These are phyloP conservation scores for Pontederia paniculata DNA, from an alignment of 176 grass and related monocot genomes.

Conservation along the genomic window DNA sequence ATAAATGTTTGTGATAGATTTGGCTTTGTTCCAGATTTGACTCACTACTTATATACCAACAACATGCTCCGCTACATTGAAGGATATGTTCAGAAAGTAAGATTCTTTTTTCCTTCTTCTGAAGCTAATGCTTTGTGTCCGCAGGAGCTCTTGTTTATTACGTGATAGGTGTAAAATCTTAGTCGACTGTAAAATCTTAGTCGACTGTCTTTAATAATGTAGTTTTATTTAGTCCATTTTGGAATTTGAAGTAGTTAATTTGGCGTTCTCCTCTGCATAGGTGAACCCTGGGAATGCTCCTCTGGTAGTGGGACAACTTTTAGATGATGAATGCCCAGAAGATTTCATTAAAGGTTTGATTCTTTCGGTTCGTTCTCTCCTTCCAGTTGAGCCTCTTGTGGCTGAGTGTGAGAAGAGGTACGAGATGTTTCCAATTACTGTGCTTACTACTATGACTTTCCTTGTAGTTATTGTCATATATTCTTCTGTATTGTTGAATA, in stretches of 20 bases:
- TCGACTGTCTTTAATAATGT: neutral
- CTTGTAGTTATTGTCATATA: neutral
- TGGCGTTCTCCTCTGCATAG: constrained; percentile 20
- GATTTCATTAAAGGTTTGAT: constrained; percentile 98
- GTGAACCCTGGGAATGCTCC: constrained; percentile 94
- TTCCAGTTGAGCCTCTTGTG: constrained; percentile 88
- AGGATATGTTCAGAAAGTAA: constrained; percentile 97
- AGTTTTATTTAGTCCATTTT: neutral
- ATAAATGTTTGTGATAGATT: constrained; percentile 98
- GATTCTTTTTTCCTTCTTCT: constrained; percentile 7
- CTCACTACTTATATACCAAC: constrained; percentile 85
- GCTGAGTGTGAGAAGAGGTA: constrained; percentile 96
- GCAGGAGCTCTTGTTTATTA: neutral
- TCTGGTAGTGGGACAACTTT: constrained; percentile 78
- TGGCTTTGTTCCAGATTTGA: constrained; percentile 92
- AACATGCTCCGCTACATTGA: constrained; percentile 98
- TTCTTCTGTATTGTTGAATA: neutral
- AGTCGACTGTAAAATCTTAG: neutral
- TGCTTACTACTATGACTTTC: neutral
- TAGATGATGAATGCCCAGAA: constrained; percentile 96
- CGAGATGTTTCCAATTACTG: constrained; percentile 1
- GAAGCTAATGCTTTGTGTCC: neutral
- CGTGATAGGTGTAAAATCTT: neutral
- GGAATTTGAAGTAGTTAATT: neutral
- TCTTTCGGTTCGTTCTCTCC: constrained; percentile 81